Evolutionary conservation across 805 yeast genomes (phyloP).

Genomic region (Metschnikowia rubicola): DNA sequence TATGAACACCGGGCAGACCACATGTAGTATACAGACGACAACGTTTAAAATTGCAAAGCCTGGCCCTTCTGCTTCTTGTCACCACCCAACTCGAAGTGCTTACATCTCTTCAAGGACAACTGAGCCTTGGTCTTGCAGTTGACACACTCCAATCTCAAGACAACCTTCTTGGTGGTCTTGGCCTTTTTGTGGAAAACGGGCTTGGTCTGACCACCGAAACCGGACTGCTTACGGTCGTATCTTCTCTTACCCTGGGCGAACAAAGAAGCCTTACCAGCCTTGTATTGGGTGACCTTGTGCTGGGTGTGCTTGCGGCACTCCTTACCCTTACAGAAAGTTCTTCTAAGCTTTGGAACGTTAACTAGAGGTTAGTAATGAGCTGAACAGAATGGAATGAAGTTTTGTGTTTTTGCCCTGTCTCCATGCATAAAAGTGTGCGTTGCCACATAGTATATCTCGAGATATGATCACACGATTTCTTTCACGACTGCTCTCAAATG

Average conservation of each 20-base stretch:
- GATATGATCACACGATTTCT: no score
- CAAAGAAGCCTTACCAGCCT: slow-evolving; percentile 99
- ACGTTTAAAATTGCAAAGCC: slow-evolving; percentile 92
- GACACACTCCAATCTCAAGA: slow-evolving; percentile 98
- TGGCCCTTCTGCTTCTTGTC: slow-evolving; percentile 99
- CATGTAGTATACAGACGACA: slow-evolving; percentile 8
- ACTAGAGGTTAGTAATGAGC: slow-evolving; percentile 46
- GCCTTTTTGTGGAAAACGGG: slow-evolving; percentile 99
- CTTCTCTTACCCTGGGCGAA: slow-evolving; percentile 99
- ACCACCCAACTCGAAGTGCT: slow-evolving; percentile 99
- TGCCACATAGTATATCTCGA: no score
- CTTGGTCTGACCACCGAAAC: slow-evolving; percentile 99
- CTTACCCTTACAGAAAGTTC: slow-evolving; percentile 99
- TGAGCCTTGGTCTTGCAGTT: slow-evolving; percentile 98
- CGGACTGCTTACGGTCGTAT: slow-evolving; percentile 99
- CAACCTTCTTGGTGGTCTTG: slow-evolving; percentile 99
- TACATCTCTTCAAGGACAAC: slow-evolving; percentile 98
- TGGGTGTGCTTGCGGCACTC: slow-evolving; percentile 99
- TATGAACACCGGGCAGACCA: slow-evolving; percentile 12
- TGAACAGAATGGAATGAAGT: not conserved
- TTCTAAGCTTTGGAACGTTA: slow-evolving; percentile 99
- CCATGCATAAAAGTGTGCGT: no score
- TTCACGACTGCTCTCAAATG: no score
- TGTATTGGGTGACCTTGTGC: slow-evolving; percentile 99
- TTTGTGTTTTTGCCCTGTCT: no score